Evolutionary conservation across 441 rosid species (phyloP), one percentile per base, ranked within the genome.

Genomic region (Francoa sonchifolia): DNA sequence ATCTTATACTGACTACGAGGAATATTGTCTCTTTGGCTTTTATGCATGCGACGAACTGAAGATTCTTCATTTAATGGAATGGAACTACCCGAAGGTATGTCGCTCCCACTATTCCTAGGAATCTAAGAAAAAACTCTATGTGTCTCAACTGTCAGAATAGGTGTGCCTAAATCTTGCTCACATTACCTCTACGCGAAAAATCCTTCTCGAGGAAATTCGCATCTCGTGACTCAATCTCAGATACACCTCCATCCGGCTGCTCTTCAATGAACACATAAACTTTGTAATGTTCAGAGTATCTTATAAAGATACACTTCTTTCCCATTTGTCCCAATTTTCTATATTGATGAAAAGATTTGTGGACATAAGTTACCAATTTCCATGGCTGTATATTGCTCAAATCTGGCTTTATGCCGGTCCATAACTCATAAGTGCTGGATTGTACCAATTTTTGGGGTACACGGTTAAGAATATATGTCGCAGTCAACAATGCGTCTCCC

Each of bases 221-320:
- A 28, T 27, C 35, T 3, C 23, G 22, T 27, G 33, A 43, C 18
- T 43, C 35, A 2, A 27, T 0, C 9, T 43, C 1, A 7, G 48
- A 28, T 15, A 33, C 19, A 11, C 6, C 25, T 21, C 41, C 51
- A 22, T 34, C 26, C 0, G 1, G 20, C 5, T 47, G 13, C 8
- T 47, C 32, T 6, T 12, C 32, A 6, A 47, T 1, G 12, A 31
- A 34, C 22, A 33, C 14, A 7, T 47, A 47, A n/a, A 5, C 33
- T 35, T 33, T 47, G 0, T 14, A 47, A 6, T 18, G 28, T 19
- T 45, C 28, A 5, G 2, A 32, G 6, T 31, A 32, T 30, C 49
- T 44, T 1, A 26, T 26, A 16, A 42, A 42, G 19, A 42, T 42
- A 23, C 33, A 42, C 12, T 42, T 42, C 19, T 42, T 42, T 25